Conservation (phyloP, 192 early-diverging fungal species). For the Helicostylum pulchrum region DNA sequence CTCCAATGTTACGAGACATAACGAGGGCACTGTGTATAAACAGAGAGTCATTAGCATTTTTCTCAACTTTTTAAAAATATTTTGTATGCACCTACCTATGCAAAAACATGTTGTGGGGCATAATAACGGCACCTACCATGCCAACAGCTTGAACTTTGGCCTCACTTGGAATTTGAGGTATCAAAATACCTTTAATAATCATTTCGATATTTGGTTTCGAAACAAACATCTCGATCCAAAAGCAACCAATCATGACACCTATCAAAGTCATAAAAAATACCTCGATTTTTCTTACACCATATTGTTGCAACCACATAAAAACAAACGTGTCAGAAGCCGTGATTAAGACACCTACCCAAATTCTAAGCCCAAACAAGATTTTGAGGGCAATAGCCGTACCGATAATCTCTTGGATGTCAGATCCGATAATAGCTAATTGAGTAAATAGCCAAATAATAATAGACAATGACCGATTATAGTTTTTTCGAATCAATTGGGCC, state of each 20-base stretch:
- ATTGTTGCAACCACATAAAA: constrained; percentile 64
- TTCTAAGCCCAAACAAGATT: constrained; percentile 63
- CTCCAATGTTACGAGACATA: constrained; percentile 40
- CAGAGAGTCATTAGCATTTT: background rate
- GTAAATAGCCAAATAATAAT: constrained; percentile 57
- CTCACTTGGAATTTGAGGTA: constrained; percentile 52
- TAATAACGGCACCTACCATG: constrained; percentile 68
- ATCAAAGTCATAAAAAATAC: constrained; percentile 71
- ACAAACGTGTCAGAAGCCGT: constrained; percentile 78
- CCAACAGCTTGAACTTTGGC: constrained; percentile 65
- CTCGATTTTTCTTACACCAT: constrained; percentile 69
- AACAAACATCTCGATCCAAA: constrained; percentile 63
- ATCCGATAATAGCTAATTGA: constrained; percentile 66
- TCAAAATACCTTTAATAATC: constrained; percentile 50
- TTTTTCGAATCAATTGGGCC: constrained; percentile 47
- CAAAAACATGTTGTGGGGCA: constrained; percentile 91
- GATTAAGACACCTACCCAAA: constrained; percentile 73
- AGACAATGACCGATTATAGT: constrained; percentile 47
- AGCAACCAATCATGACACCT: constrained; percentile 69
- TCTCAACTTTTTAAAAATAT: background rate
- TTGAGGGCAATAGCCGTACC: constrained; percentile 87
- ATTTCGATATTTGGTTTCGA: constrained; percentile 45
- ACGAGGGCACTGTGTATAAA: constrained; percentile 53
- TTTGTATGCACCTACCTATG: constrained; percentile 51
- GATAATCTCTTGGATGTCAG: constrained; percentile 79